phyloP scores from a whole-genome alignment of 2,329 filamentous ascomycete species.

The Stemphylium lycopersici region DNA sequence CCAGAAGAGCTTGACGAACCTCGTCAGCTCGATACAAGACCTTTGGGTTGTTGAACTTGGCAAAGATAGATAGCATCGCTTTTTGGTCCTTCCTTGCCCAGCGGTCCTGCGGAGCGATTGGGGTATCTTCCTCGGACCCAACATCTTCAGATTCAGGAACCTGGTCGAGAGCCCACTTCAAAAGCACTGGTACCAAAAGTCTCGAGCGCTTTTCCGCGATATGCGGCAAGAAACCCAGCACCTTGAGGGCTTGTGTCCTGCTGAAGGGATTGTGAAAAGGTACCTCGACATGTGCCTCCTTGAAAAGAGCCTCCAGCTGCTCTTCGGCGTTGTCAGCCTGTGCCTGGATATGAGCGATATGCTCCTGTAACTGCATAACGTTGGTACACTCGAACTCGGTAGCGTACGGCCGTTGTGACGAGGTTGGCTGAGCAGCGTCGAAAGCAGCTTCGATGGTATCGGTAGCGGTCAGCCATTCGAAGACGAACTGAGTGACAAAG shows the following conservation, averaged over 20 bases:
- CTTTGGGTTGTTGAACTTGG: constrained; percentile 83
- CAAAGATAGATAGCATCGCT: constrained; percentile 78
- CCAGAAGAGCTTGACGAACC: constrained; percentile 76
- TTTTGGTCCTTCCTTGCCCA: constrained; percentile 86
- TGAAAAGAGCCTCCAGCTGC: constrained; percentile 68
- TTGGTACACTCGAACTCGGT: constrained; percentile 89
- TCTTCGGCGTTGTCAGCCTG: constrained; percentile 45
- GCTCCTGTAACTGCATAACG: constrained; percentile 58
- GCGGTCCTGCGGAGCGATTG: constrained; percentile 24
- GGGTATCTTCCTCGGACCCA: constrained; percentile 2
- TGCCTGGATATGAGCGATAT: constrained; percentile 21
- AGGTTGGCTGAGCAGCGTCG: constrained; percentile 9
- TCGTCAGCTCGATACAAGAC: constrained; percentile 79
- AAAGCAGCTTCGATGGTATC: constrained; percentile 15
- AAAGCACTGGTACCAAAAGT: constrained; percentile 80
- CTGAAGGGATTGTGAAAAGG: constrained; percentile 62
- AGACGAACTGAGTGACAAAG: constrained; percentile 71
- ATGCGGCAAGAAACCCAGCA: constrained; percentile 74
- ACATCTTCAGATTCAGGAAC: constrained; percentile 10
- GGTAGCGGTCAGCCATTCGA: constrained; percentile 70
- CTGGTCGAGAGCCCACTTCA: constrained; percentile 69
- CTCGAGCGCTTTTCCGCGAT: constrained; percentile 87
- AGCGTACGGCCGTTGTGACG: constrained; percentile 44
- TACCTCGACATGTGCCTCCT: constrained; percentile 65
- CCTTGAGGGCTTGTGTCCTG: constrained; percentile 77